Conservation (phyloP, 768 basidiomycete species). For the Hypsizygus marmoreus region DNA sequence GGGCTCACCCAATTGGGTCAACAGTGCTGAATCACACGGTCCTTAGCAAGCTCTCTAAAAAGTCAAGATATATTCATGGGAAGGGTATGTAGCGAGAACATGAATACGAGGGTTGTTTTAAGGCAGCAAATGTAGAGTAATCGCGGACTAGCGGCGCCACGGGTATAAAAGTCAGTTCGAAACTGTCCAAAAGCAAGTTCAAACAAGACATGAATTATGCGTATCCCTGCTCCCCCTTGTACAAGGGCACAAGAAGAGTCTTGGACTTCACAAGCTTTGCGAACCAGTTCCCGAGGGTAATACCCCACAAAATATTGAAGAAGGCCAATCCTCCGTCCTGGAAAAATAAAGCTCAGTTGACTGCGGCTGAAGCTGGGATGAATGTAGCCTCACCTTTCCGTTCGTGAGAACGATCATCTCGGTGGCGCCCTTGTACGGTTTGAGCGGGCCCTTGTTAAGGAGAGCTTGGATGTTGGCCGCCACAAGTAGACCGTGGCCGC, state of each 20-base stretch:
- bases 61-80: no score
- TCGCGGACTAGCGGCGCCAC: not conserved
- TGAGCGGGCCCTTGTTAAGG: conserved; percentile 35
- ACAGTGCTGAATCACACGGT: no score
- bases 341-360: conserved; percentile 1
- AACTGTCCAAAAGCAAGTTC: not conserved
- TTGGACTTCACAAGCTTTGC: conserved; percentile 42
- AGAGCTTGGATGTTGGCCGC: conserved; percentile 50
- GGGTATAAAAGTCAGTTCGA: not conserved
- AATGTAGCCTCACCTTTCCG: conserved; percentile 46
- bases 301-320: conserved; percentile 46
- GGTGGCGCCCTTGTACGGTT: conserved; percentile 46
- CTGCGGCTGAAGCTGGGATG: not conserved
- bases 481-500: conserved; percentile 46
- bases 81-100: no score
- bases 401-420: conserved; percentile 63
- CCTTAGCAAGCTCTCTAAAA: no score
- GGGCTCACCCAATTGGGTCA: no score
- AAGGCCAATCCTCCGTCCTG: conserved; percentile 47
- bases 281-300: conserved; percentile 48
- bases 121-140: no score
- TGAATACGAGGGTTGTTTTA: no score
- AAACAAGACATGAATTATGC: not conserved
- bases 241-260: conserved; percentile 21
- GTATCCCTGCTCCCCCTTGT: conserved; percentile 19